Percentiles rank a stretch among this genome's conserved stretches.
Conservation (phyloP, 1,284 basidiomycete species). For the Sporisorium scitamineum region DNA sequence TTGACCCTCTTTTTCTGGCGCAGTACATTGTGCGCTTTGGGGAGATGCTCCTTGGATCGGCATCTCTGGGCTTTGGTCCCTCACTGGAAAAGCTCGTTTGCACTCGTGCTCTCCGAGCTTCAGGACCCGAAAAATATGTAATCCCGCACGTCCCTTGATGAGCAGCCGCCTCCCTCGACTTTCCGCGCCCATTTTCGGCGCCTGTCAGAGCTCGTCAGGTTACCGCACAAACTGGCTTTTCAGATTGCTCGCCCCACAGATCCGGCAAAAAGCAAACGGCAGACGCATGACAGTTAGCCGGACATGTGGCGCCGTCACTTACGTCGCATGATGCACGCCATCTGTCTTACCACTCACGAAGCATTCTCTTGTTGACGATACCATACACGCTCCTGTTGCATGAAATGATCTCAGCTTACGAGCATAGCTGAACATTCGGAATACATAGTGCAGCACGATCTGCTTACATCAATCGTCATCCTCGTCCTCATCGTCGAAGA, state of each 20-base stretch:
- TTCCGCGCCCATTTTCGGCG: neutral
- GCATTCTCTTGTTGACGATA: neutral
- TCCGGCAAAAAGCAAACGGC: neutral
- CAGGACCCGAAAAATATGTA: neutral
- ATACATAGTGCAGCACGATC: too few species aligned
- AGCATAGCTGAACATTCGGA: too few species aligned
- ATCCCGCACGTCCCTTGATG: neutral
- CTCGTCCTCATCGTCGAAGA: constrained; percentile 35
- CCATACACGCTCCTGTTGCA: neutral
- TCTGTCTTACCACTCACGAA: neutral
- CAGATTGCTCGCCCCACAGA: neutral
- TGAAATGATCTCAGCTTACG: neutral
- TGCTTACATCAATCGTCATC: constrained; percentile 5
- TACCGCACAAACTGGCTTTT: too few species aligned
- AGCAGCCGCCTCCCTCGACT: neutral
- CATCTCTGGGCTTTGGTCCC: too few species aligned
- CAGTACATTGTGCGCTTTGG: too few species aligned
- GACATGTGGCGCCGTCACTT: neutral
- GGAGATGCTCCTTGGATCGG: too few species aligned
- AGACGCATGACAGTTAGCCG: neutral
- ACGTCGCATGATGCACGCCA: too few species aligned
- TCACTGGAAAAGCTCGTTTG: neutral
- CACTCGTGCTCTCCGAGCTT: too few species aligned
- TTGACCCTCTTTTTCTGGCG: too few species aligned
- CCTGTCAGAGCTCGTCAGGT: neutral